These are phyloP conservation scores for Fennellomyces sp. DNA, from an alignment of 371 early-diverging fungal species.

Conservation along the genomic window DNA sequence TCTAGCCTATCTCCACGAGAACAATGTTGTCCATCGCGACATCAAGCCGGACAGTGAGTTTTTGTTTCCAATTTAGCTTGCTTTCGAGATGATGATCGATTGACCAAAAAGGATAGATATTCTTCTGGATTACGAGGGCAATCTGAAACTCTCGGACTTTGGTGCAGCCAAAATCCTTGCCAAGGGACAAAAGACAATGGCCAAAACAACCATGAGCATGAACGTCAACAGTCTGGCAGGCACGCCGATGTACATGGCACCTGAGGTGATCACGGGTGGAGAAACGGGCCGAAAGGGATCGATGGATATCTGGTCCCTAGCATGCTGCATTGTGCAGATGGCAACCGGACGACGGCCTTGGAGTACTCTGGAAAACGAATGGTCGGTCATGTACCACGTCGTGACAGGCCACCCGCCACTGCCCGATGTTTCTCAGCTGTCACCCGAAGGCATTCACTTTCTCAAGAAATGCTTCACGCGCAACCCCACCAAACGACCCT, in stretches of 20 bases:
- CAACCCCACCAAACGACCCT: slow-evolving; percentile 73
- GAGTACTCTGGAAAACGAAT: slow-evolving; percentile 90
- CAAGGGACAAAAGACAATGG: slow-evolving; percentile 75
- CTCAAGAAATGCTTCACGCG: slow-evolving; percentile 79
- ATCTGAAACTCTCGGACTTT: slow-evolving; percentile 88
- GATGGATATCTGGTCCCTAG: slow-evolving; percentile 95
- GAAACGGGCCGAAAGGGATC: slow-evolving; percentile 76
- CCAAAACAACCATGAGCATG: slow-evolving; percentile 56
- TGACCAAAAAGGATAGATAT: slow-evolving; percentile 55
- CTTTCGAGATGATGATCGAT: background rate
- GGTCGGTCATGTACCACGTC: slow-evolving; percentile 91
- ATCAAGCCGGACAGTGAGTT: slow-evolving; percentile 86
- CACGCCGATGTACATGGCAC: slow-evolving; percentile 98
- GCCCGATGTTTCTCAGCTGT: slow-evolving; percentile 68
- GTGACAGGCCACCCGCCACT: slow-evolving; percentile 76
- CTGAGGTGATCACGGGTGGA: slow-evolving; percentile 91
- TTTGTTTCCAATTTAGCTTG: too few relatives aligned
- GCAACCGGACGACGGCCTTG: slow-evolving; percentile 92
- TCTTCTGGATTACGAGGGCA: slow-evolving; percentile 77
- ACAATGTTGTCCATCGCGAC: slow-evolving; percentile 91
- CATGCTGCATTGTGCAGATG: slow-evolving; percentile 96
- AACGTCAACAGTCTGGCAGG: slow-evolving; percentile 78
- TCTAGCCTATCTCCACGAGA: slow-evolving; percentile 83
- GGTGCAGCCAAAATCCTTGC: slow-evolving; percentile 88
- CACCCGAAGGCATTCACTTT: slow-evolving; percentile 72